Evolutionary conservation across 2,329 filamentous ascomycete genomes (phyloP).

Genomic region (Epichloe bromicola): DNA sequence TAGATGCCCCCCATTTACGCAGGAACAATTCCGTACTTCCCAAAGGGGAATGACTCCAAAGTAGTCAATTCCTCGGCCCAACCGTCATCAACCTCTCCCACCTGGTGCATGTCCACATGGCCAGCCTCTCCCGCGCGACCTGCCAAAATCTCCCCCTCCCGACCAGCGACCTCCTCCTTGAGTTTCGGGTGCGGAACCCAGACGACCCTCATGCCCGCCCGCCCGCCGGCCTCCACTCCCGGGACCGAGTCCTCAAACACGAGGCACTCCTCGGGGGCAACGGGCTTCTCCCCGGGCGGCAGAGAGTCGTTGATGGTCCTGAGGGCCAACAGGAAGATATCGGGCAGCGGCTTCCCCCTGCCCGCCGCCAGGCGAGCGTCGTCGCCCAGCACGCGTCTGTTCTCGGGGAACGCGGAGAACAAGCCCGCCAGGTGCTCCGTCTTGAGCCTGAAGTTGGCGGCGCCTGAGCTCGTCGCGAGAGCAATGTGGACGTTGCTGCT

Average conservation of each 20-base stretch:
- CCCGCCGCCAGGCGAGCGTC: conserved; percentile 65
- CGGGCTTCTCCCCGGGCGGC: conserved; percentile 46
- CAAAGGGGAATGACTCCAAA: conserved; percentile 43
- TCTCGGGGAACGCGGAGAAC: conserved; percentile 51
- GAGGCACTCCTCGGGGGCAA: conserved; percentile 71
- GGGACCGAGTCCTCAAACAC: conserved; percentile 95
- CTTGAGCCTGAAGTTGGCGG: conserved; percentile 64
- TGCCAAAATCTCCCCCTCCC: conserved; percentile 71
- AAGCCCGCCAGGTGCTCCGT: conserved; percentile 46
- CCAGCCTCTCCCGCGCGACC: conserved; percentile 62
- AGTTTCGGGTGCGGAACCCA: conserved; percentile 83
- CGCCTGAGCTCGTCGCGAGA: conserved; percentile 69
- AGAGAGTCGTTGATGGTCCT: conserved; percentile 70
- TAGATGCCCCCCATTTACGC: neutral
- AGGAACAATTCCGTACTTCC: conserved; percentile 44
- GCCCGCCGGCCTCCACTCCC: conserved; percentile 77
- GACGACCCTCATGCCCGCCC: conserved; percentile 87
- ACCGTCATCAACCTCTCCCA: conserved; percentile 45
- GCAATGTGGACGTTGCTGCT: conserved; percentile 57
- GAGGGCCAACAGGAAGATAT: conserved; percentile 85
- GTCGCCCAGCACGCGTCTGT: conserved; percentile 74
- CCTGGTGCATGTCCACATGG: conserved; percentile 37
- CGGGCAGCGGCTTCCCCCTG: conserved; percentile 88
- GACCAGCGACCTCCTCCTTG: conserved; percentile 59
- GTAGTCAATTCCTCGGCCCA: conserved; percentile 44